Evolutionary conservation across 108 stramenopile genomes (phyloP), one percentile per base, ranked within the genome.

Genomic region (Conticribra guillardii): DNA sequence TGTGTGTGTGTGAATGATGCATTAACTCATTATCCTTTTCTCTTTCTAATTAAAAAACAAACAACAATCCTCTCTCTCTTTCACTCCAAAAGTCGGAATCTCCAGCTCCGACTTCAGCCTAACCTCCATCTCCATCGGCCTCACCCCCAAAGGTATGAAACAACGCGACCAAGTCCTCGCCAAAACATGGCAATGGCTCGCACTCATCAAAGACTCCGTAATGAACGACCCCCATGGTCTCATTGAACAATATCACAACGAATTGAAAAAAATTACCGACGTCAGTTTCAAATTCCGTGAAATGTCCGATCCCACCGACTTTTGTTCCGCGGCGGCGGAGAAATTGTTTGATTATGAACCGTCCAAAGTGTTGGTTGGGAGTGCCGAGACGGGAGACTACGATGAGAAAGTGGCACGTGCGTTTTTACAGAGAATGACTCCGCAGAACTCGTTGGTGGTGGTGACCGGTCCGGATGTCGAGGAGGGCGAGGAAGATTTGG

Each of bases 121-220:
- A 0, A 92, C 91, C 58, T 80, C 72, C 26, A 33, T 97, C 26
- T 62, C 84, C 19, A 67, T 96, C 16, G 69, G 76, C n/a, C 76
- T 97, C 15, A 97, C 98, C 19, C 81, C 88, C 7, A 85, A 84
- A 46, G 95, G 95, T 26, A 87, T 92, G 84, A 65, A 31, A 26
- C 65, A 86, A 15, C 70, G 79, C 30, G 93, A 91, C 63, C 55
- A 85, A 30, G 90, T 96, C 3, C 57, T 96, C 41, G 83, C 83
- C 50, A 66, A 89, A 21, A 68, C 85, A 2, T 96, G 89, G 69
- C 84, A 92, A 69, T 96, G 91, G 91, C 67, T 96, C 45, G 77
- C 82, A 0, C 64, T 94, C 18, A 85, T 96, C 41, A 84, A 83
- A 68, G 73, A 84, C 9, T 75, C 84, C 14, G 58, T 82, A 3